These are phyloP conservation scores for Penicillium oxalicum DNA, from an alignment of 2,329 filamentous ascomycete species.

Conservation along the genomic window DNA sequence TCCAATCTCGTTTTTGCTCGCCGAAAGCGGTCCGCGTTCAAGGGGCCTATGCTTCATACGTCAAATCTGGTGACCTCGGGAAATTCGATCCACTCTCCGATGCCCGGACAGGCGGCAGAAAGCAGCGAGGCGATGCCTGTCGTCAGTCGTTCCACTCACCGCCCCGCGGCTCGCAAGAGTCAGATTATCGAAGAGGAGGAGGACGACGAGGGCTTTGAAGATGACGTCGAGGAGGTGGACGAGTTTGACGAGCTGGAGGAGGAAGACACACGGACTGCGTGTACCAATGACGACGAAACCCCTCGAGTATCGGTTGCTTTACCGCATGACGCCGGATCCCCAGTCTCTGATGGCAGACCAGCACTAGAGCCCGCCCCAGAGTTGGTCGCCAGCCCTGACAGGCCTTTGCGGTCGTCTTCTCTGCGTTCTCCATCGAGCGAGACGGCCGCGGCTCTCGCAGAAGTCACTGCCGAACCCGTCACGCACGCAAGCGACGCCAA, in stretches of 20 bases:
- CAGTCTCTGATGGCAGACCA: conserved; percentile 18
- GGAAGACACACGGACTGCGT: conserved; percentile 21
- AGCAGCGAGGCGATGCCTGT: conserved; percentile 13
- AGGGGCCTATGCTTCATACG: conserved; percentile 41
- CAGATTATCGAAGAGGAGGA: conserved; percentile 44
- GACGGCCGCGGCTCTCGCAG: conserved; percentile 8
- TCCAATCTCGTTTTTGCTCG: conserved; percentile 43
- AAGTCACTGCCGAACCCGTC: conserved; percentile 5
- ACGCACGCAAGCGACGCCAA: conserved; percentile 1
- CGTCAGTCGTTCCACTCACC: conserved; percentile 8
- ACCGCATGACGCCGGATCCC: conserved; percentile 11
- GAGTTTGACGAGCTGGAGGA: conserved; percentile 33
- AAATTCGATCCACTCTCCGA: conserved; percentile 30
- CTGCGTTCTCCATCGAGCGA: conserved; percentile 19
- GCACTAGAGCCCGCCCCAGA: conserved; percentile 29
- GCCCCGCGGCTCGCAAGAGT: conserved; percentile 33
- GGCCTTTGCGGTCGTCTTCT: conserved; percentile 38
- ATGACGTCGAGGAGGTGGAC: conserved; percentile 40
- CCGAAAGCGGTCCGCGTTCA: conserved; percentile 42
- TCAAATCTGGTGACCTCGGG: conserved; percentile 30
- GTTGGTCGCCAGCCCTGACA: conserved; percentile 26
- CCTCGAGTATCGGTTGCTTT: conserved; percentile 5
- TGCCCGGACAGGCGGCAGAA: conserved; percentile 25
- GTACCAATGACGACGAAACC: conserved; percentile 5
- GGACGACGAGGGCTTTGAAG: conserved; percentile 34